Base-by-base conservation (phyloP, 2,329 filamentous ascomycete genomes). In the Trichoderma lentiforme region DNA sequence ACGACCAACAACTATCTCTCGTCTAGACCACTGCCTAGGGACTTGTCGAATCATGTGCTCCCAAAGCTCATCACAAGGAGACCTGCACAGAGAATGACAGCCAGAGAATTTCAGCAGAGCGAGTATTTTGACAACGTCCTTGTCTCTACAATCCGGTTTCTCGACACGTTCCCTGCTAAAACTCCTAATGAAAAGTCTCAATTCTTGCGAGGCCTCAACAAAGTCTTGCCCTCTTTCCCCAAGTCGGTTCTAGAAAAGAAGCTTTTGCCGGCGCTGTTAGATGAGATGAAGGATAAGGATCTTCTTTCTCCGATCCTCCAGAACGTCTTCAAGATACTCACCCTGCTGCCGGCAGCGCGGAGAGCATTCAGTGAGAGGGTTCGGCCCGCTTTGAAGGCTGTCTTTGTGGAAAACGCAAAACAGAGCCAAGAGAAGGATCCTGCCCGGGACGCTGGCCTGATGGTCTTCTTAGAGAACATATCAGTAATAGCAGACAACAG, bases 71-170 rank as follows among this genome's bases (percentile, higher is more conserved):
- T 99, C 71, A 96, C 95, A 0, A 88, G 96, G 74, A 87, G 94
- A 70, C 94, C 96, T 3, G 94, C 94, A 3, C 93, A 97, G 79
- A 89, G 96, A 58, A 88, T 98, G 84, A 94, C 91, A 30, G 94
- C 95, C 5, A 90, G 89, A 69, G 95, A 97, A 77, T 98, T 99
- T 76, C 96, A 99, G 79, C 90, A 98, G 80, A 97, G 94, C 78
- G 91, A 93, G 75, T 99, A 97, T 80, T 99, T 99, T 79, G 94
- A 99, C 82, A 99, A 98, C 78, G 93, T 98, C 60, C 86, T 99
- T 5, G 94, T 99, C 26, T 97, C 95, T 0, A 98, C 96, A 0
- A 97, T 99, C 74, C 93, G 96, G 14, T 99, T 99, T 78, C 85
- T 99, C 30, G 96, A 99, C 77, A 89, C 91, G 0, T 89, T 99